Percentiles rank a stretch among this genome's conserved stretches.
Conservation (phyloP, 1,284 basidiomycete species). For the Rhodotorula sp. region DNA sequence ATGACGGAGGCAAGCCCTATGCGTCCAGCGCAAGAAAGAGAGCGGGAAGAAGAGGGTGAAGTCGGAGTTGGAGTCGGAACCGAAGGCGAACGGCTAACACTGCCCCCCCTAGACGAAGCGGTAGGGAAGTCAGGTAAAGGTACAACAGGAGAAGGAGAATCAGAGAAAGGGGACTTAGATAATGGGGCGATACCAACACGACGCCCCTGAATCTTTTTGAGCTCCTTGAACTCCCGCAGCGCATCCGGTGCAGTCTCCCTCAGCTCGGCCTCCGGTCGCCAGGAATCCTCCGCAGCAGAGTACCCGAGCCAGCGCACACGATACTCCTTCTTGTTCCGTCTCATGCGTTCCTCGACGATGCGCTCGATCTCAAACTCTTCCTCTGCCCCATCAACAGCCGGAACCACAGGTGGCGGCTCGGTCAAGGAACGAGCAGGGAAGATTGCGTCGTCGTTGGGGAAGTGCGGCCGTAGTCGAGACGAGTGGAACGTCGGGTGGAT, state of each 20-base stretch:
- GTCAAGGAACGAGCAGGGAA: slow-evolving; percentile 15
- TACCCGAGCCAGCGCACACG: slow-evolving; percentile 13
- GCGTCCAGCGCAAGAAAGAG: too few species aligned
- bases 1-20: too few species aligned
- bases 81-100: too few species aligned
- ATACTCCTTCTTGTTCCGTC: neutral
- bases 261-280: slow-evolving; percentile 4
- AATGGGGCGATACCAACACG: too few species aligned
- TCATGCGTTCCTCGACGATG: neutral
- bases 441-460: slow-evolving; percentile 10
- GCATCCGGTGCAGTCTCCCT: neutral
- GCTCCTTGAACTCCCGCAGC: too few species aligned
- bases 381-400: neutral
- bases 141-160: too few species aligned
- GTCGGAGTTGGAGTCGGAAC: too few species aligned
- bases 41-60: too few species aligned
- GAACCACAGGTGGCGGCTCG: neutral
- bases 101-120: too few species aligned
- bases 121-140: too few species aligned
- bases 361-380: slow-evolving; percentile 8
- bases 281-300: slow-evolving; percentile 5
- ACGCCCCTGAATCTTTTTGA: too few species aligned
- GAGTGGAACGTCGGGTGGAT: slow-evolving; percentile 2
- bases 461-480: slow-evolving; percentile 4
- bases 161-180: too few species aligned